phyloP scores from a whole-genome alignment of 2,329 filamentous ascomycete genomes.

The Cladosporium sp. region DNA sequence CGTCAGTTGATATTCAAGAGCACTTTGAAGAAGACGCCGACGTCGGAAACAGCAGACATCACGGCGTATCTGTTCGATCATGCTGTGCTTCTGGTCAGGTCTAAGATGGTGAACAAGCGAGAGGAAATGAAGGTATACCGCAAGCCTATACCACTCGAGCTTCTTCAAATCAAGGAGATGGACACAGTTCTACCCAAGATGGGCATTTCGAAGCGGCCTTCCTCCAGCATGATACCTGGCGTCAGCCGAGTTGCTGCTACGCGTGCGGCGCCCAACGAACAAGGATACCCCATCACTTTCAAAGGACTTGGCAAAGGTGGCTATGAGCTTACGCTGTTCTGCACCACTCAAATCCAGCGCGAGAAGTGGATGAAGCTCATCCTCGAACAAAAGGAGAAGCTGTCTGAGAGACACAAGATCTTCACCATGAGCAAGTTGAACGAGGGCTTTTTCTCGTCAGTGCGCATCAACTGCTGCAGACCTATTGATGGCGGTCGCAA shows the following conservation, averaged over 20 bases:
- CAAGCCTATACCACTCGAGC: slow-evolving; percentile 88
- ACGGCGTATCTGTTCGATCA: slow-evolving; percentile 96
- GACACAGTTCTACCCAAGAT: slow-evolving; percentile 83
- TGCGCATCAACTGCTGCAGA: slow-evolving; percentile 90
- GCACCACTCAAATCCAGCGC: slow-evolving; percentile 75
- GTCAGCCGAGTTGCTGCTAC: slow-evolving; percentile 48
- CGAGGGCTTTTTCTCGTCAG: slow-evolving; percentile 87
- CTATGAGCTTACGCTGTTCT: slow-evolving; percentile 87
- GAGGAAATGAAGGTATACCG: slow-evolving; percentile 95
- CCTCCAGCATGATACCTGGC: slow-evolving; percentile 72
- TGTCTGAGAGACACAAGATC: slow-evolving; percentile 71
- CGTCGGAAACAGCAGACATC: slow-evolving; percentile 76
- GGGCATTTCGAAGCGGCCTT: slow-evolving; percentile 78
- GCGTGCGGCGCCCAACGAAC: slow-evolving; percentile 51
- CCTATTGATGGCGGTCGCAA: slow-evolving; percentile 95
- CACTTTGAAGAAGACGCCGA: slow-evolving; percentile 85
- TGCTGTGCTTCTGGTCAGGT: slow-evolving; percentile 82
- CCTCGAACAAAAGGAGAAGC: slow-evolving; percentile 79
- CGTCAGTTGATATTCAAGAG: slow-evolving; percentile 94
- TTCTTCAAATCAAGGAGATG: slow-evolving; percentile 94
- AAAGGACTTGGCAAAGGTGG: slow-evolving; percentile 92
- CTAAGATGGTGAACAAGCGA: slow-evolving; percentile 86
- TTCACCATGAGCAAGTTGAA: slow-evolving; percentile 66
- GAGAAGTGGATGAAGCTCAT: slow-evolving; percentile 98
- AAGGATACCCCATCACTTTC: slow-evolving; percentile 94